A percentile compares a stretch with the other conserved stretches of the same genome.
phyloP scores from a whole-genome alignment of 768 basidiomycete genomes.

The Naganishia randhawae region DNA sequence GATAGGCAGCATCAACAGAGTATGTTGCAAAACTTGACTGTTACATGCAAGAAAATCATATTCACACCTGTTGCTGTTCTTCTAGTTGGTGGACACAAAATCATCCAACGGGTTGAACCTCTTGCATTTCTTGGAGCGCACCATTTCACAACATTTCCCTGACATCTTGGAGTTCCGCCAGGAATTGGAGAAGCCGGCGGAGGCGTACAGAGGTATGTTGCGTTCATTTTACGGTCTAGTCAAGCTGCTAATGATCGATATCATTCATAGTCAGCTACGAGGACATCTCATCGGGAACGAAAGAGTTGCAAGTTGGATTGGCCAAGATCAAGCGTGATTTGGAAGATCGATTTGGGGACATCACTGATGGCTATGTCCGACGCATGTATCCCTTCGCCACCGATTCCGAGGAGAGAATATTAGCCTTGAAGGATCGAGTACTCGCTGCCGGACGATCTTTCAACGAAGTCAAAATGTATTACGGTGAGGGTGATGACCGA shows the following conservation, averaged over 20 bases:
- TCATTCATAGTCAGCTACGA: constrained; percentile 67
- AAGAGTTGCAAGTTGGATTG: constrained; percentile 71
- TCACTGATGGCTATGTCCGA: constrained; percentile 74
- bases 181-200: constrained; percentile 81
- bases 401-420: constrained; percentile 68
- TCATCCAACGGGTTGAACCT: constrained; percentile 89
- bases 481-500: constrained; percentile 84
- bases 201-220: constrained; percentile 77
- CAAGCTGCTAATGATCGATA: neutral
- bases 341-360: constrained; percentile 70
- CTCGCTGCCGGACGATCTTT: constrained; percentile 79
- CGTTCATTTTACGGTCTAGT: neutral
- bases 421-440: constrained; percentile 80
- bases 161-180: constrained; percentile 82
- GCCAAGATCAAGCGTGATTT: constrained; percentile 75
- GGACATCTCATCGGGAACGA: constrained; percentile 73
- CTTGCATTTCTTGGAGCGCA: constrained; percentile 87
- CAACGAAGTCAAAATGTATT: constrained; percentile 79
- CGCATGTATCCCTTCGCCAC: constrained; percentile 90
- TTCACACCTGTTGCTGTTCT: neutral
- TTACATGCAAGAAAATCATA: neutral
- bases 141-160: constrained; percentile 79
- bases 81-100: constrained; percentile 92
- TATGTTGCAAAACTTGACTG: constrained; percentile 41
- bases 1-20: constrained; percentile 96